Base-by-base conservation (phyloP, 2,329 filamentous ascomycete species). In the Stemphylium beticola region DNA sequence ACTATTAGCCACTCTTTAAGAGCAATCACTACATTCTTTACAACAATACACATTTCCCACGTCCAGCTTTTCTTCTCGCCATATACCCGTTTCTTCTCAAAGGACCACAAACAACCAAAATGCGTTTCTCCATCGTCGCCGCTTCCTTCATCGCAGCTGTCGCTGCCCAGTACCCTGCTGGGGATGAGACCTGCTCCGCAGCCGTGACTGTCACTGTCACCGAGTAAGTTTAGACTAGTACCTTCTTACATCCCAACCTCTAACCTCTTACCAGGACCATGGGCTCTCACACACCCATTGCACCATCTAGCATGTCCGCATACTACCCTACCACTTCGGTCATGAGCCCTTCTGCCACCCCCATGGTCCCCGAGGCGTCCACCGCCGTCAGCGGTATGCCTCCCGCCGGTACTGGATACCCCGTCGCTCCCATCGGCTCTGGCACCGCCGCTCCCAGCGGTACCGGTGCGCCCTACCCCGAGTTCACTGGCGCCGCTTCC, bases 401-500 rank as follows among this genome's bases (percentile, higher is more conserved):
- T 36, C 42, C 42, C 20, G 42, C 26, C 26, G 26, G 26, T 29
- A 29, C 26, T 29, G 26, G 26, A 29, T 29, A 29, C 26, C 26
- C 26, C 26, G 37, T 41, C 43, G 44, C 24, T 20, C 49, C 61
- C 9, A 50, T 49, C 22, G 38, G 37, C 11, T 53, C 63, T 40
- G 65, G 60, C 43, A 64, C 67, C 32, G 56, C 53, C 32, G 42
- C 49, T 26, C 61, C 66, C 4, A 62, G 61, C 22, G 66, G 64
- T 12, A 71, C 66, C 22, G 65, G 65, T 29, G 40, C 61, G 4
- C 60, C 66, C 20, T 55, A 61, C 29, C 56, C 63, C 12, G 56
- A 67, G 52, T 75, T 73, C 64, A 73, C 72, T 32, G 71, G 71
- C 45, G 71, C 72, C 36, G 72, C 73, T 38, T 62, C 58, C 41